A percentile compares a stretch with the other conserved stretches of the same genome.
phyloP scores from a whole-genome alignment of 495 filamentous ascomycete species.

The Tuber melanosporum region DNA sequence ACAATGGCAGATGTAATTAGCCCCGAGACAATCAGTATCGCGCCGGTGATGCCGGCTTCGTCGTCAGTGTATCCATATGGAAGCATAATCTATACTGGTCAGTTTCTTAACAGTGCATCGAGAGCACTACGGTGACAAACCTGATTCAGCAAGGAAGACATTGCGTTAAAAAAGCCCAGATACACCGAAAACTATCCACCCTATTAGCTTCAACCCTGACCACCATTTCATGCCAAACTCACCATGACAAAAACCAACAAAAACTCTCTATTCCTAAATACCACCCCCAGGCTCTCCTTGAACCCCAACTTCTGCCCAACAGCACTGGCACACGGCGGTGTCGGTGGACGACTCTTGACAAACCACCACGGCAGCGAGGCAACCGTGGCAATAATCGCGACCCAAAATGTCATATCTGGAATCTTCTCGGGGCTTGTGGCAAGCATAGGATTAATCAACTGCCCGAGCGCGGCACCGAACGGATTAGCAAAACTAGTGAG shows the following conservation, averaged over 20 bases:
- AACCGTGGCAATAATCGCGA: conserved; percentile 75
- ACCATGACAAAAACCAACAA: conserved; percentile 37
- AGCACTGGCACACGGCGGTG: conserved; percentile 56
- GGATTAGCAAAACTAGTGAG: conserved; percentile 79
- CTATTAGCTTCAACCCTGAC: conserved; percentile 5
- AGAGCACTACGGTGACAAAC: conserved; percentile 1
- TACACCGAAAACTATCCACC: conserved; percentile 60
- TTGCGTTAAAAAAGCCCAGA: conserved; percentile 86
- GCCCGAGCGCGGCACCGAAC: conserved; percentile 77
- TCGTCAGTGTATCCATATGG: conserved; percentile 75
- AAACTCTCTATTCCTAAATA: conserved; percentile 38
- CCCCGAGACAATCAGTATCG: conserved; percentile 82
- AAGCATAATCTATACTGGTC: conserved; percentile 53
- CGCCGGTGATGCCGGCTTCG: conserved; percentile 83
- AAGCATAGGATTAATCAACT: conserved; percentile 76
- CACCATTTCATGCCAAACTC: conserved; percentile 10
- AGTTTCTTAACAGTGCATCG: background rate
- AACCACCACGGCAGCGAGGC: conserved; percentile 75
- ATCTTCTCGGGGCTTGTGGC: conserved; percentile 53
- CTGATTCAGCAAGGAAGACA: conserved; percentile 83
- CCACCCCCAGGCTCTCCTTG: conserved; percentile 5
- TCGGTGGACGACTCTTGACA: conserved; percentile 72
- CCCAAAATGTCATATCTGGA: conserved; percentile 76
- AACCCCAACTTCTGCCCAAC: conserved; percentile 31
- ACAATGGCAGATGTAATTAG: conserved; percentile 67